Evolutionary conservation across 2,329 filamentous ascomycete species (phyloP).

Genomic region (Thermoascus crustaceus): DNA sequence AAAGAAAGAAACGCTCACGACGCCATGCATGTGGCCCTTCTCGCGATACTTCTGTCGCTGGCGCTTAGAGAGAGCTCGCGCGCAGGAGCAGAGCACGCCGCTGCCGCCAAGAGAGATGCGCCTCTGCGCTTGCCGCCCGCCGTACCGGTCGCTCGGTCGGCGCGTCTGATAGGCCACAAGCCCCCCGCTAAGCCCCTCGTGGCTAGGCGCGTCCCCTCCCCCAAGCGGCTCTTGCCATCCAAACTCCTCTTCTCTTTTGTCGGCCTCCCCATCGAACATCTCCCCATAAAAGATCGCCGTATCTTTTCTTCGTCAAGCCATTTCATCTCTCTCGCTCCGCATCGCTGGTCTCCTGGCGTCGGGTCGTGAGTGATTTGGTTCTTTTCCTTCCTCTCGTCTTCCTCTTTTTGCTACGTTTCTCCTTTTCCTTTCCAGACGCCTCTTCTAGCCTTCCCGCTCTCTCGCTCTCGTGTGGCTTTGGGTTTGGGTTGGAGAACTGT

Average conservation of each 20-base stretch:
- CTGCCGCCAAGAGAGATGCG: too few species aligned
- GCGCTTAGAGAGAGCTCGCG: too few species aligned
- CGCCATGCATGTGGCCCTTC: not conserved
- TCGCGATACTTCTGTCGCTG: not conserved
- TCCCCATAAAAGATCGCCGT: constrained; percentile 3
- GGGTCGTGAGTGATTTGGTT: constrained; percentile 8
- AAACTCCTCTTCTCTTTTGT: constrained; percentile 16
- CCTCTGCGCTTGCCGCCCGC: not conserved
- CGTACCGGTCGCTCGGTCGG: not conserved
- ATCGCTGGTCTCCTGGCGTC: constrained; percentile 6
- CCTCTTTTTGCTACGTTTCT: constrained; percentile 5
- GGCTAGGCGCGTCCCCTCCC: constrained; percentile 15
- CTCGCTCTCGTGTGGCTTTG: constrained; percentile 7
- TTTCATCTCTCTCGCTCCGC: constrained; percentile 17
- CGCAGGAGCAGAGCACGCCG: too few species aligned
- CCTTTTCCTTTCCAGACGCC: constrained; percentile 3
- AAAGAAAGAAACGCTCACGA: not conserved
- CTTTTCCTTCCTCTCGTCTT: constrained; percentile 9
- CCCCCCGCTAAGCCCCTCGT: constrained; percentile 8
- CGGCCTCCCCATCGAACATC: constrained; percentile 6
- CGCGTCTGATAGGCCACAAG: too few species aligned
- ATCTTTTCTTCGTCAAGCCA: too few species aligned
- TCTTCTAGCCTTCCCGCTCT: constrained; percentile 5
- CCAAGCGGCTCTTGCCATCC: constrained; percentile 22
- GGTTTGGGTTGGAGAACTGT: constrained; percentile 3